A percentile compares a stretch with the other conserved stretches of the same genome.
These are phyloP conservation scores for Wickerhamiella nectarea DNA, from an alignment of 805 yeast species.

Conservation along the genomic window DNA sequence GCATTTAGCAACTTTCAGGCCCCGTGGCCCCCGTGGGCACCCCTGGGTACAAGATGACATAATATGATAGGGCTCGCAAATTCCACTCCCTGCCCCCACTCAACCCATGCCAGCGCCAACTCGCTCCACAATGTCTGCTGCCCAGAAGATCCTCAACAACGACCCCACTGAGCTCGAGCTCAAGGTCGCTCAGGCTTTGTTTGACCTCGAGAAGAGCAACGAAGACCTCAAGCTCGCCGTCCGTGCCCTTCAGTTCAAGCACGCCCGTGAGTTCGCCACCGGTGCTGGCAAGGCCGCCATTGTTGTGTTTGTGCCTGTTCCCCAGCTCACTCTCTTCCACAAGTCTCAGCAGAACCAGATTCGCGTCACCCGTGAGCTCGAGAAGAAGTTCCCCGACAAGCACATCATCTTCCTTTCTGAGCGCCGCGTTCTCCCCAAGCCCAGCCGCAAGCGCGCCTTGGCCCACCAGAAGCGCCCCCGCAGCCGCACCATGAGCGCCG, in stretches of 20 bases:
- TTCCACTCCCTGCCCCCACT: conserved; percentile 4
- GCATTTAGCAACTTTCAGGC: no score
- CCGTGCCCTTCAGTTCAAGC: conserved; percentile 97
- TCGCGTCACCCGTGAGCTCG: conserved; percentile 93
- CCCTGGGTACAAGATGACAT: neutral
- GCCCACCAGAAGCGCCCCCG: conserved; percentile 98
- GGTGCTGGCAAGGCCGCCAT: conserved; percentile 97
- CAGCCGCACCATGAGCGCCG: conserved; percentile 98
- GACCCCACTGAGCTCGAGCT: conserved; percentile 98
- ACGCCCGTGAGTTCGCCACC: conserved; percentile 96
- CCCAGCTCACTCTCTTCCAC: conserved; percentile 83
- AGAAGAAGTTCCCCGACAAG: conserved; percentile 99
- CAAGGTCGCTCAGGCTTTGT: conserved; percentile 97
- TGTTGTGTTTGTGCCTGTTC: conserved; percentile 96
- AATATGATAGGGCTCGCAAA: neutral
- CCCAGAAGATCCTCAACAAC: conserved; percentile 85
- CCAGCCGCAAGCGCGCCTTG: conserved; percentile 79
- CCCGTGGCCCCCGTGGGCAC: neutral
- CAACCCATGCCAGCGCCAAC: conserved; percentile 3
- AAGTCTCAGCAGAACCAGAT: conserved; percentile 93
- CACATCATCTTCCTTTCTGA: conserved; percentile 98
- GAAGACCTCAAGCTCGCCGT: conserved; percentile 95
- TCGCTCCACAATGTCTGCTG: conserved; percentile 65
- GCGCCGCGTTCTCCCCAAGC: conserved; percentile 98
- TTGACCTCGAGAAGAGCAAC: conserved; percentile 87